A percentile compares a stretch with the other conserved stretches of the same genome.
Evolutionary conservation across 2,329 filamentous ascomycete genomes (phyloP).

Genomic region (Truncatella angustata): DNA sequence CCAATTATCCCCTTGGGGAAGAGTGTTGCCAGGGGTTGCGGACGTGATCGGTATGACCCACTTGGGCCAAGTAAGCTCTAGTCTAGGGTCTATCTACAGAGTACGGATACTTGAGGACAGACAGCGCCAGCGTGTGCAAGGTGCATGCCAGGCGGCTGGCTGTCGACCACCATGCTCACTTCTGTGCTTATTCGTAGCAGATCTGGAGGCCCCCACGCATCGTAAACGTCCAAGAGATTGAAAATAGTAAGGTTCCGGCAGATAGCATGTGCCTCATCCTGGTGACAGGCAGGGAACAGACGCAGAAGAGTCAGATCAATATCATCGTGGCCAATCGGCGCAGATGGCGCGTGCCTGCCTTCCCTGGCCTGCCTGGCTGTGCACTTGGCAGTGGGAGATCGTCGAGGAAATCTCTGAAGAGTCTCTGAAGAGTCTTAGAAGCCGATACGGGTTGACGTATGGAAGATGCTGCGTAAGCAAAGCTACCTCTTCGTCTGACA

Average conservation of each 20-base stretch:
- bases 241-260: constrained; percentile 5
- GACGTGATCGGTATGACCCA: constrained; percentile 7
- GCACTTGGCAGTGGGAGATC: background rate
- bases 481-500: background rate
- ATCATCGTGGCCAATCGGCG: constrained; percentile 5
- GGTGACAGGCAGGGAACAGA: background rate
- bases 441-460: background rate
- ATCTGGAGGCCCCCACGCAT: constrained; percentile 2
- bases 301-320: background rate
- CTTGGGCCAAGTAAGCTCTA: background rate
- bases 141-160: background rate
- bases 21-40: background rate
- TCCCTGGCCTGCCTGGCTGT: too few relatives aligned
- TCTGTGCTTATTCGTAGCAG: too few relatives aligned
- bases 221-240: constrained; percentile 5
- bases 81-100: too few relatives aligned
- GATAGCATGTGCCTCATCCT: background rate
- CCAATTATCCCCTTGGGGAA: background rate
- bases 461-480: background rate
- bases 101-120: too few relatives aligned
- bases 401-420: background rate
- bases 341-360: background rate
- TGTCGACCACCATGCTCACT: background rate
- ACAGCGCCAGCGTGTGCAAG: too few relatives aligned
- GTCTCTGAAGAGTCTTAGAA: background rate